phyloP scores from a whole-genome alignment of 805 yeast genomes.

The Diddensiella santjacobensis region DNA sequence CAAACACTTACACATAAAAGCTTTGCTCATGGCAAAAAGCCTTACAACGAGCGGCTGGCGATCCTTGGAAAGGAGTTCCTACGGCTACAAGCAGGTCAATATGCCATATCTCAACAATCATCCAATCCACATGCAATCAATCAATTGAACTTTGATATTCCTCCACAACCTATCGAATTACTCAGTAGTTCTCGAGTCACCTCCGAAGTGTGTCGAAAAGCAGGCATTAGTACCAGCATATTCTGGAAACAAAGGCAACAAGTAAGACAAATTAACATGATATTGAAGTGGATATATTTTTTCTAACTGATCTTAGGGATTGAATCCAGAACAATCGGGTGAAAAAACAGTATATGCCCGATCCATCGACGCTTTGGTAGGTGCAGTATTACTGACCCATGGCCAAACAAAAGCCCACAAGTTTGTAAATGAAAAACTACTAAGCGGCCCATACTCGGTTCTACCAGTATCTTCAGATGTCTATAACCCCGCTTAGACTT shows the following conservation, averaged over 20 bases:
- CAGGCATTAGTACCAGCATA: constrained; percentile 28
- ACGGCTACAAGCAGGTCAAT: constrained; percentile 24
- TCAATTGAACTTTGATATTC: constrained; percentile 31
- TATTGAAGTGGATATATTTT: not conserved
- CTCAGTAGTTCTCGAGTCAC: constrained; percentile 29
- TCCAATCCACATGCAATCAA: constrained; percentile 23
- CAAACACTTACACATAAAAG: constrained; percentile 92
- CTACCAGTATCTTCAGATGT: constrained; percentile 18
- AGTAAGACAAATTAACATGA: constrained; percentile 4
- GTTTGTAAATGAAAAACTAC: constrained; percentile 49
- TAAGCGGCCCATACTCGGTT: constrained; percentile 32
- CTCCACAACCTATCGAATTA: constrained; percentile 27
- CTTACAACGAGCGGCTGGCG: constrained; percentile 82
- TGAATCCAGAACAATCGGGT: constrained; percentile 17
- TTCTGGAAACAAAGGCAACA: constrained; percentile 28
- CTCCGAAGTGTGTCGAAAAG: constrained; percentile 27
- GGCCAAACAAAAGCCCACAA: constrained; percentile 57
- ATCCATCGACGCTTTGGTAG: constrained; percentile 57
- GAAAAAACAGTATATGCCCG: constrained; percentile 49
- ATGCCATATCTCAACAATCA: constrained; percentile 18
- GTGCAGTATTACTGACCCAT: constrained; percentile 58
- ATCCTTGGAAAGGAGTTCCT: constrained; percentile 48
- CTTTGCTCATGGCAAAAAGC: constrained; percentile 85
- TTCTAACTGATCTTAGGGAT: not conserved
- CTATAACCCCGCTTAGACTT: constrained; percentile 1